These are phyloP conservation scores for Fraxinus latifolia DNA, from an alignment of 305 asterid species.

Conservation along the genomic window DNA sequence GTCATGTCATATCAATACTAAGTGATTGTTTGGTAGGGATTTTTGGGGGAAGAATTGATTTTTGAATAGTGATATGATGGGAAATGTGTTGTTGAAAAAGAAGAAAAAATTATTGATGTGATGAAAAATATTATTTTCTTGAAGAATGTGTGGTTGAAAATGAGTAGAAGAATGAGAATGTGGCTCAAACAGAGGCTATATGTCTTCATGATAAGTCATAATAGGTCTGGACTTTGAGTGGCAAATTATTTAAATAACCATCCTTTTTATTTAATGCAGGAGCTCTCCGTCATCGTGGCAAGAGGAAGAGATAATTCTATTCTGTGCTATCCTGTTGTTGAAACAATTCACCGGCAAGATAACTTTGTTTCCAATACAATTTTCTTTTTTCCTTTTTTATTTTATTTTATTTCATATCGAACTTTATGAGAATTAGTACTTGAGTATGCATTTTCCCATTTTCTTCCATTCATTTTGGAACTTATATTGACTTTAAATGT, in stretches of 20 bases:
- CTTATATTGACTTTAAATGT: background rate
- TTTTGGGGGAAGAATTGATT: no score
- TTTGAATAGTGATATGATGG: no score
- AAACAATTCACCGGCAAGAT: slow-evolving; percentile 77
- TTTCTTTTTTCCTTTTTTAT: background rate
- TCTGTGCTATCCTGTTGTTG: slow-evolving; percentile 78
- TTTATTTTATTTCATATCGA: slow-evolving; percentile 3
- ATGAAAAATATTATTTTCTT: no score
- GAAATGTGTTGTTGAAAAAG: no score
- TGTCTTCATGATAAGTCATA: background rate
- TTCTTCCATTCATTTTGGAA: slow-evolving; percentile 11
- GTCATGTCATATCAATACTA: no score
- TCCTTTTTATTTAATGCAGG: slow-evolving; percentile 43
- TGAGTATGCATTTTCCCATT: slow-evolving; percentile 4
- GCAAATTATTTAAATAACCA: slow-evolving; percentile 15
- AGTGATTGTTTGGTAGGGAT: no score
- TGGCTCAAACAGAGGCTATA: no score
- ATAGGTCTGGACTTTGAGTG: background rate
- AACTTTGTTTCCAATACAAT: background rate
- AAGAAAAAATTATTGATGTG: no score
- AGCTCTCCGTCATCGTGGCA: slow-evolving; percentile 91
- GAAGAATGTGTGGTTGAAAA: no score
- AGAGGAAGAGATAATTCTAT: slow-evolving; percentile 79
- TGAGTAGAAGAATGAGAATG: no score
- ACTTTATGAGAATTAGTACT: background rate